Conservation (phyloP, 2,329 filamentous ascomycete genomes). For the Trichoderma pleuroti region DNA sequence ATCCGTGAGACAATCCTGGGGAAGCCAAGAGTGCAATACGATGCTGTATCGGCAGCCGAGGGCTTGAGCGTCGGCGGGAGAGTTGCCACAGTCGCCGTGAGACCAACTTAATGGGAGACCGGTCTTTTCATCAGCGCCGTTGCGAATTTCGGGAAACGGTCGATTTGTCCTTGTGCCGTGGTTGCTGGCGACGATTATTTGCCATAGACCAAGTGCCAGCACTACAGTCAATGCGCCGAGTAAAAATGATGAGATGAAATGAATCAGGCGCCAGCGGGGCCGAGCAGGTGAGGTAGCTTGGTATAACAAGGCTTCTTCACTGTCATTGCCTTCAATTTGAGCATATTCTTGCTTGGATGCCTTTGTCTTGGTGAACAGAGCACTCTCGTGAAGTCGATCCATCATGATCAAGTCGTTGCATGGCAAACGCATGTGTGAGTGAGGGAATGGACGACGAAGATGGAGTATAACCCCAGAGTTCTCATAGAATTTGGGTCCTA, state of each 20-base stretch:
- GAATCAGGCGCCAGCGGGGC: neutral
- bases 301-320: neutral
- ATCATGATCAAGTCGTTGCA: neutral
- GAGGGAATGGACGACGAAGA: neutral
- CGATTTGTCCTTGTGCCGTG: neutral
- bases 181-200: neutral
- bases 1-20: slow-evolving; percentile 20
- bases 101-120: slow-evolving; percentile 18
- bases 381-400: neutral
- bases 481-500: neutral
- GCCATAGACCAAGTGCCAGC: neutral
- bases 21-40: slow-evolving; percentile 26
- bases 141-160: slow-evolving; percentile 10
- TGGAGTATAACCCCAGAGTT: neutral
- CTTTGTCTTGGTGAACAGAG: neutral
- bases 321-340: neutral
- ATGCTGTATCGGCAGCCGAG: slow-evolving; percentile 20
- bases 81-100: slow-evolving; percentile 25
- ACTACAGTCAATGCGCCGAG: neutral
- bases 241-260: slow-evolving; percentile 3
- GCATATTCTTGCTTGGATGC: slow-evolving; percentile 2
- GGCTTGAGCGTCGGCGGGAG: slow-evolving; percentile 21
- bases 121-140: slow-evolving; percentile 20
- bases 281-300: neutral
- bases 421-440: neutral